Evolutionary conservation across 257 asterid genomes (phyloP).

Genomic region (Solanum commersonii): DNA sequence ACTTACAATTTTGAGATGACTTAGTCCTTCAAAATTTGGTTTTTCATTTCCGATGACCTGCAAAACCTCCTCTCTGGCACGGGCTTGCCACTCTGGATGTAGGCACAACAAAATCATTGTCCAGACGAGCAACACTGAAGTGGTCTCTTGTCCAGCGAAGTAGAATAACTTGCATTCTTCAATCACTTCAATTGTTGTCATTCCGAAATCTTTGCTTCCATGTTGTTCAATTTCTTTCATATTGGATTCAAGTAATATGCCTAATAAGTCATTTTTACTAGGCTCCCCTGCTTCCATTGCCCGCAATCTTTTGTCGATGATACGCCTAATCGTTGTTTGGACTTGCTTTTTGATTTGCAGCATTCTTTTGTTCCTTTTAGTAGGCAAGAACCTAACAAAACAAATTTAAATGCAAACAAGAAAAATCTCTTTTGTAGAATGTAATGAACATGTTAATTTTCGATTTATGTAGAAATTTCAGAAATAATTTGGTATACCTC

Average conservation of each 20-base stretch:
- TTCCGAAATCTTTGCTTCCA: constrained; percentile 17
- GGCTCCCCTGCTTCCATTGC: constrained; percentile 28
- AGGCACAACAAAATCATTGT: constrained; percentile 34
- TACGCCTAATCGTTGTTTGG: constrained; percentile 3
- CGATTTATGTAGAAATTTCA: background rate
- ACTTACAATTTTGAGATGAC: constrained; percentile 19
- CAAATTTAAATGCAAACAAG: background rate
- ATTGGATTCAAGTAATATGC: constrained; percentile 35
- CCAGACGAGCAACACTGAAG: constrained; percentile 44
- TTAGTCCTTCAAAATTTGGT: constrained; percentile 15
- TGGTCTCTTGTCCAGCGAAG: constrained; percentile 27
- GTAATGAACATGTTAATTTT: background rate
- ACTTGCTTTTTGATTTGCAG: constrained; percentile 14
- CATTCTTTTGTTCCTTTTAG: constrained; percentile 31
- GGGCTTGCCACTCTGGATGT: constrained; percentile 32
- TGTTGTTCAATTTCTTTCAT: constrained; percentile 20
- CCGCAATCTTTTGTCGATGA: constrained; percentile 21
- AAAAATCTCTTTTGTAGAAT: background rate
- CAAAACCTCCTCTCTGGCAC: constrained; percentile 24
- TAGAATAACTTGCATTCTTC: no score
- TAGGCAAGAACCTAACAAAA: constrained; percentile 27
- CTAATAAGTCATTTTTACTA: constrained; percentile 23
- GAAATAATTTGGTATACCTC: constrained; percentile 15
- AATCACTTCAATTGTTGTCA: background rate
- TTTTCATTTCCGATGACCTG: constrained; percentile 13